These are phyloP conservation scores for Astrothelium subdiscretum DNA, from an alignment of 495 filamentous ascomycete species.

Conservation along the genomic window DNA sequence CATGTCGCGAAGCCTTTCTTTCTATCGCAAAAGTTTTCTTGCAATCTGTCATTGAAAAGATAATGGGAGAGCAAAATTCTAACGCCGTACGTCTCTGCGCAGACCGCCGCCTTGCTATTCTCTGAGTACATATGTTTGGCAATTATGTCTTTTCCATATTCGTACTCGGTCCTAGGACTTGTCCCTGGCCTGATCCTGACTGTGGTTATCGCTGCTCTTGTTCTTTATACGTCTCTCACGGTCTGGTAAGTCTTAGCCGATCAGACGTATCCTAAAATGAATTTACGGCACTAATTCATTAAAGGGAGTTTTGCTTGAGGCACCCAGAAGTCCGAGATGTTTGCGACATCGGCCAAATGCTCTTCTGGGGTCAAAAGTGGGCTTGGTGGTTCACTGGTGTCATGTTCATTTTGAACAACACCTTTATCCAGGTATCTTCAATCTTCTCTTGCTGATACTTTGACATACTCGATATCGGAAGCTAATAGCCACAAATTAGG, in stretches of 20 bases:
- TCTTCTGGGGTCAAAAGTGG: slow-evolving; percentile 67
- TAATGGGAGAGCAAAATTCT: background rate
- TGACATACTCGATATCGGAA: background rate
- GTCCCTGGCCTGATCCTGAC: slow-evolving; percentile 82
- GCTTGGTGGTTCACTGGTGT: slow-evolving; percentile 75
- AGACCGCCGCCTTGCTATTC: slow-evolving; percentile 79
- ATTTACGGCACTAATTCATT: background rate
- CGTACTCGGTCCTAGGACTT: slow-evolving; percentile 73
- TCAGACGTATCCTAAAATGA: no score
- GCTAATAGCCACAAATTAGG: slow-evolving; percentile 27
- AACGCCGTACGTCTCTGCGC: slow-evolving; percentile 3
- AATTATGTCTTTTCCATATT: slow-evolving; percentile 90
- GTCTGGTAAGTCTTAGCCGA: slow-evolving; percentile 46
- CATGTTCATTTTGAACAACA: slow-evolving; percentile 89
- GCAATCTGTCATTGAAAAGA: background rate
- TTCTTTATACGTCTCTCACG: slow-evolving; percentile 76
- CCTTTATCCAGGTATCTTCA: slow-evolving; percentile 56
- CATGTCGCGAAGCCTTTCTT: no score
- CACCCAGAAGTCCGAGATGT: slow-evolving; percentile 83
- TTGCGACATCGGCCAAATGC: slow-evolving; percentile 80
- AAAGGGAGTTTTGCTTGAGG: slow-evolving; percentile 69
- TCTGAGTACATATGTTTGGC: slow-evolving; percentile 88
- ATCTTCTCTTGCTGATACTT: background rate
- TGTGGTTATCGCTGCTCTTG: slow-evolving; percentile 56
- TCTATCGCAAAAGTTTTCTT: background rate